Conservation (phyloP, 2,329 filamentous ascomycete genomes). For the Pseudocercospora fijiensis region DNA sequence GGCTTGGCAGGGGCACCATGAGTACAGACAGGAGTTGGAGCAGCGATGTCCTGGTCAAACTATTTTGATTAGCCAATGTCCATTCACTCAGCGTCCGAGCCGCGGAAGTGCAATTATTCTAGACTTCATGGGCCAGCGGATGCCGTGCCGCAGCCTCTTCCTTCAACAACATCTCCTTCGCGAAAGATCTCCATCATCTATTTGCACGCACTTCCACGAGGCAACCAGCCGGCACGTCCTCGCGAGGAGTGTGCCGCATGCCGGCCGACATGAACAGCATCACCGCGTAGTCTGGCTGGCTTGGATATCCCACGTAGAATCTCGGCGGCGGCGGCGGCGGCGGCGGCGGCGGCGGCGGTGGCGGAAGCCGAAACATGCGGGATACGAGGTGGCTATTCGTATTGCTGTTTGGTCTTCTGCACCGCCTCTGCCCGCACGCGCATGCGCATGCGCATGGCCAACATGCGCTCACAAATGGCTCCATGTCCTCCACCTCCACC, state of each 20-base stretch:
- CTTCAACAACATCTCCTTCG: neutral
- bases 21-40: neutral
- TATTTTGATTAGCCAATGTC: neutral
- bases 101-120: neutral
- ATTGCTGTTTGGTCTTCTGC: neutral
- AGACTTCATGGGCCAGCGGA: neutral
- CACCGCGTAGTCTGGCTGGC: neutral
- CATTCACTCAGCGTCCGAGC: neutral
- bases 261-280: neutral
- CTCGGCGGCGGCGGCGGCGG: neutral
- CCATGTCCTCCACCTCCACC: neutral
- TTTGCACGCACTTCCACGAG: neutral
- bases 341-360: neutral
- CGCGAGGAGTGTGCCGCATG: neutral
- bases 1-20: too few species aligned
- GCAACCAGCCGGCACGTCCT: neutral
- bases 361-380: neutral
- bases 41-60: neutral
- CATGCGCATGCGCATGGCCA: neutral
- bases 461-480: neutral
- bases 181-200: neutral
- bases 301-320: neutral
- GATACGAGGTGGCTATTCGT: conserved; percentile 2
- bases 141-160: neutral
- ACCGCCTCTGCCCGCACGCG: neutral